Evolutionary conservation across 2,329 filamentous ascomycete species (phyloP).

Genomic region (Penicillium sp.): DNA sequence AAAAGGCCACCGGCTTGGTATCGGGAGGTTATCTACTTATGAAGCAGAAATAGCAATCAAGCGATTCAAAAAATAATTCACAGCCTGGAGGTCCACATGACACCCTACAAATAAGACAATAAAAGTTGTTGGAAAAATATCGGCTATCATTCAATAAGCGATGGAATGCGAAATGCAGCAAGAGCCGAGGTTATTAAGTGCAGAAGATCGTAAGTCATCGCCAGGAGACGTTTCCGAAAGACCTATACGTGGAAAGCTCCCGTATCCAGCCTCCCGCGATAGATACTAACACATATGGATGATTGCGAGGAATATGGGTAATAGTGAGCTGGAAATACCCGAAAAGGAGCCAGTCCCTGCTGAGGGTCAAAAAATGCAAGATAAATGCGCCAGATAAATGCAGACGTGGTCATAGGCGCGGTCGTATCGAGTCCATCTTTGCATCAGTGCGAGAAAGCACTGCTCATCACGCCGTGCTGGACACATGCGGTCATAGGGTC

Average conservation of each 20-base stretch:
- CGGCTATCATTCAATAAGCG: neutral
- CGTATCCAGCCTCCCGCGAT: neutral
- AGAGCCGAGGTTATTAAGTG: constrained; percentile 19
- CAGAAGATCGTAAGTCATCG: constrained; percentile 3
- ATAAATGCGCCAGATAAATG: constrained; percentile 14
- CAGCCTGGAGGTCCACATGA: neutral
- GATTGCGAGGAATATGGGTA: constrained; percentile 2
- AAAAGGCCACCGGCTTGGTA: too few species aligned
- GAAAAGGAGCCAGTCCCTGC: constrained; percentile 18
- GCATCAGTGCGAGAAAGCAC: neutral
- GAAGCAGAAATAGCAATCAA: too few species aligned
- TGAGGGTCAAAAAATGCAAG: constrained; percentile 8
- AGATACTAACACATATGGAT: neutral
- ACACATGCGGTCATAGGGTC: constrained; percentile 21
- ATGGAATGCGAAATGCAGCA: constrained; percentile 1
- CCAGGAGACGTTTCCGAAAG: neutral
- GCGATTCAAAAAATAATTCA: neutral
- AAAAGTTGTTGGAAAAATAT: neutral
- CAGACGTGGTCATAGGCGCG: constrained; percentile 6
- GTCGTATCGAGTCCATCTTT: constrained; percentile 4
- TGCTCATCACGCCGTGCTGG: constrained; percentile 24
- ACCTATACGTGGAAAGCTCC: constrained; percentile 3
- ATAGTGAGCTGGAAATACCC: constrained; percentile 1
- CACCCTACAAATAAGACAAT: neutral
- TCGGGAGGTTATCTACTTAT: too few species aligned